Conservation (phyloP, 345 rosid genomes). For the Eucalyptus brandiana region DNA sequence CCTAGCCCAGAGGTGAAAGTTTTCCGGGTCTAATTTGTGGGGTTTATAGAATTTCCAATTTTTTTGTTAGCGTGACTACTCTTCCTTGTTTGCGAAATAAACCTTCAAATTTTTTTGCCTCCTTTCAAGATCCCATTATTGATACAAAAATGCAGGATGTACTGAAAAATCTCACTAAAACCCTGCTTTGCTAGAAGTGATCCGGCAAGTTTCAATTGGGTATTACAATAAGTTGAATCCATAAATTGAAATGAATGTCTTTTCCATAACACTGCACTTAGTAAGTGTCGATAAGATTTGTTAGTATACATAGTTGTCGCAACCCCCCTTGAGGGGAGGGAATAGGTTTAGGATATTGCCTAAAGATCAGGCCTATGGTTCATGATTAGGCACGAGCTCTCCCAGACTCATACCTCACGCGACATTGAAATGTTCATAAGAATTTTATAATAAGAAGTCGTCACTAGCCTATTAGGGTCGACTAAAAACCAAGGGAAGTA, state of each 20-base stretch:
- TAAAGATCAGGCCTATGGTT: too few species aligned
- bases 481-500: too few species aligned
- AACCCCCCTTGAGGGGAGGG: too few species aligned
- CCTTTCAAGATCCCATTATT: neutral
- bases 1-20: neutral
- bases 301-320: neutral
- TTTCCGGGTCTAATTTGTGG: neutral
- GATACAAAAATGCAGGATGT: neutral
- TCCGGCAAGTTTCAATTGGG: neutral
- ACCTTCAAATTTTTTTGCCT: neutral
- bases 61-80: neutral
- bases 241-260: neutral
- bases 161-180: neutral
- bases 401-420: rapidly evolving
- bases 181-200: neutral
- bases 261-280: neutral
- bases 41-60: neutral
- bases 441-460: too few species aligned
- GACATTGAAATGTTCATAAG: too few species aligned
- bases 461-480: rapidly evolving
- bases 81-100: neutral
- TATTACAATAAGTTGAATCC: neutral
- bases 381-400: too few species aligned
- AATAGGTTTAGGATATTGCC: too few species aligned
- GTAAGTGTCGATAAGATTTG: neutral